These are phyloP conservation scores for Leccinum broughii DNA, from an alignment of 768 basidiomycete species.

Conservation along the genomic window DNA sequence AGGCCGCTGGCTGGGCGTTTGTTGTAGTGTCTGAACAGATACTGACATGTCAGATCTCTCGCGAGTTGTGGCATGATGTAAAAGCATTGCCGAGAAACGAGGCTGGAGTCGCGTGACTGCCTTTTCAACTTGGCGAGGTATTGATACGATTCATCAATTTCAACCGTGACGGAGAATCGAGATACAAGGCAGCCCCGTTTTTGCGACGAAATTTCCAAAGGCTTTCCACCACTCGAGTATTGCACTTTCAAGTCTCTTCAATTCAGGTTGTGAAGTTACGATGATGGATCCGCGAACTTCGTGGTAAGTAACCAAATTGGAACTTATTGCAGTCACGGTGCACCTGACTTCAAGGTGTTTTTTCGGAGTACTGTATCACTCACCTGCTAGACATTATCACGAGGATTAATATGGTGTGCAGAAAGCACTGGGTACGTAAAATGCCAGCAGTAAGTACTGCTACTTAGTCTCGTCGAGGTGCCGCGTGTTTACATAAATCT, in stretches of 20 bases:
- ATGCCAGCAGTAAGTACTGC: neutral
- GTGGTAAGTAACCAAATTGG: neutral
- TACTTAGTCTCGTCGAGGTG: neutral
- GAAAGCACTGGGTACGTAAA: neutral
- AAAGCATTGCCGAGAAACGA: neutral
- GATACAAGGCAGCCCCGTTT: neutral
- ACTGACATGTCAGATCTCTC: neutral
- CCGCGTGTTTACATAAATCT: neutral
- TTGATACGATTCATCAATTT: neutral
- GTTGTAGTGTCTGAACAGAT: neutral
- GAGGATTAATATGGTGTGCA: neutral
- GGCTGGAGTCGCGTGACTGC: constrained; percentile 4
- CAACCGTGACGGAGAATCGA: constrained; percentile 1
- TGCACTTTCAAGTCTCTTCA: neutral
- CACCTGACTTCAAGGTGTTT: too few relatives aligned
- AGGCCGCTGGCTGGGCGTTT: neutral
- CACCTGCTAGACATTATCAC: neutral
- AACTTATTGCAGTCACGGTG: neutral
- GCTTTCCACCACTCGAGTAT: neutral
- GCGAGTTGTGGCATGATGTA: neutral
- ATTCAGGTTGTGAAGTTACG: neutral
- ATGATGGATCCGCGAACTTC: neutral
- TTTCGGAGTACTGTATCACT: too few relatives aligned
- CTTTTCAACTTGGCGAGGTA: neutral
- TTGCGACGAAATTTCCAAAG: neutral